phyloP scores from a whole-genome alignment of 2,329 filamentous ascomycete genomes.

The Fusarium anthophilum region DNA sequence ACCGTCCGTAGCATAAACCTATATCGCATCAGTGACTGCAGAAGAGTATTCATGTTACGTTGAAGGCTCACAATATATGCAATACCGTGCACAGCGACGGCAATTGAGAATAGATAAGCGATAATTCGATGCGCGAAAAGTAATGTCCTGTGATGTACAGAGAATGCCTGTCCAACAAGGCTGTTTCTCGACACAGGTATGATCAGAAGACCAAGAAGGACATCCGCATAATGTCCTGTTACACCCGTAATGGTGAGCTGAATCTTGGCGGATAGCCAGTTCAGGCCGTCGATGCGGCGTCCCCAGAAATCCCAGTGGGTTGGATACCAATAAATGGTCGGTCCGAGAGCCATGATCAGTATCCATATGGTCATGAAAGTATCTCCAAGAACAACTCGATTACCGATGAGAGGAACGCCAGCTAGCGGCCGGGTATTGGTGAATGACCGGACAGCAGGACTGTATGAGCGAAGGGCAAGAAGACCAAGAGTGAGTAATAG shows the following conservation, averaged over 20 bases:
- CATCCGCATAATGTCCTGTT: too few species aligned
- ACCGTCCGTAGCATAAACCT: not conserved
- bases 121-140: not conserved
- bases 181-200: not conserved
- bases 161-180: not conserved
- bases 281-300: not conserved
- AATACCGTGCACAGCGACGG: not conserved
- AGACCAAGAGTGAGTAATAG: too few species aligned
- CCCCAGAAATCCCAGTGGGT: not conserved
- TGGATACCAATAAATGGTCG: not conserved
- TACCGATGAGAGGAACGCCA: fast-evolving
- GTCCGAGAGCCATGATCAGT: not conserved
- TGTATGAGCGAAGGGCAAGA: not conserved
- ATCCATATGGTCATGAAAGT: not conserved
- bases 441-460: not conserved
- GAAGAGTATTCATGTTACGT: too few species aligned
- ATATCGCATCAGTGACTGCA: too few species aligned
- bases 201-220: not conserved
- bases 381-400: not conserved
- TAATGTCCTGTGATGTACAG: not conserved
- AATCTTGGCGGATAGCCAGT: not conserved
- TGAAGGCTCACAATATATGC: not conserved
- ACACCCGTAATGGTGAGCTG: not conserved
- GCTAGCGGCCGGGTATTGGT: not conserved
- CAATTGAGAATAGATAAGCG: not conserved